phyloP scores from a whole-genome alignment of 495 filamentous ascomycete genomes.

The Neurospora discreta region DNA sequence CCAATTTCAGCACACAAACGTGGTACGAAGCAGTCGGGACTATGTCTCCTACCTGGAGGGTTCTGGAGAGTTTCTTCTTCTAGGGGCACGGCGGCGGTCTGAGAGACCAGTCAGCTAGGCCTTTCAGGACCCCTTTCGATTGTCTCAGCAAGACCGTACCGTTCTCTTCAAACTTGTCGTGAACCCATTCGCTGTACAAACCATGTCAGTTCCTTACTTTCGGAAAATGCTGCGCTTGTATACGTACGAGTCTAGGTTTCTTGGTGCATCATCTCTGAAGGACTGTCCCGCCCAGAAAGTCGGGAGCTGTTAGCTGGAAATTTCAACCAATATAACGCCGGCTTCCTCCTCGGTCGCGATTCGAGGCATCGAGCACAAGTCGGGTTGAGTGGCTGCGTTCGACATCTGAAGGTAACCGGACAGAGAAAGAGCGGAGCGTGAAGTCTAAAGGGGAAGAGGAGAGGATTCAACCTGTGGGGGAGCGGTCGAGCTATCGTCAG shows the following conservation, averaged over 20 bases:
- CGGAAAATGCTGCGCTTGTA: slow-evolving; percentile 1
- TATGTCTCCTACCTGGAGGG: slow-evolving; percentile 35
- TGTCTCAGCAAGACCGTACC: slow-evolving; percentile 19
- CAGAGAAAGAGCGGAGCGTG: slow-evolving; percentile 5
- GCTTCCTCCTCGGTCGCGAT: slow-evolving; percentile 18
- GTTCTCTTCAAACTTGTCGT: slow-evolving; percentile 71
- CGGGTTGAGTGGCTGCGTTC: slow-evolving; percentile 17
- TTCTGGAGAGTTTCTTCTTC: slow-evolving; percentile 37
- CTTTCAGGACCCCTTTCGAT: slow-evolving; percentile 17
- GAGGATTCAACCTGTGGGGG: slow-evolving; percentile 26
- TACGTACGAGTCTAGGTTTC: slow-evolving; percentile 44
- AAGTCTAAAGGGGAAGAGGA: slow-evolving; percentile 12
- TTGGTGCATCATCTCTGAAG: slow-evolving; percentile 36
- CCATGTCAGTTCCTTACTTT: slow-evolving; percentile 7
- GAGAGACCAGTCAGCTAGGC: slow-evolving; percentile 15
- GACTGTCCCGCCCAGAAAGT: slow-evolving; percentile 27
- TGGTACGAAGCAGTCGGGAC: not conserved
- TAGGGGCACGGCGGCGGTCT: slow-evolving; percentile 21
- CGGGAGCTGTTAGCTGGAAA: slow-evolving; percentile 22
- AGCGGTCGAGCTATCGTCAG: not conserved
- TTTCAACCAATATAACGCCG: slow-evolving; percentile 12
- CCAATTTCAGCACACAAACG: slow-evolving; percentile 5
- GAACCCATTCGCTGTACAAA: slow-evolving; percentile 68
- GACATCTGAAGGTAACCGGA: slow-evolving; percentile 16
- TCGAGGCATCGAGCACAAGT: slow-evolving; percentile 22